Base-by-base conservation (phyloP, 129 eudicot species). In the Mikania micrantha region DNA sequence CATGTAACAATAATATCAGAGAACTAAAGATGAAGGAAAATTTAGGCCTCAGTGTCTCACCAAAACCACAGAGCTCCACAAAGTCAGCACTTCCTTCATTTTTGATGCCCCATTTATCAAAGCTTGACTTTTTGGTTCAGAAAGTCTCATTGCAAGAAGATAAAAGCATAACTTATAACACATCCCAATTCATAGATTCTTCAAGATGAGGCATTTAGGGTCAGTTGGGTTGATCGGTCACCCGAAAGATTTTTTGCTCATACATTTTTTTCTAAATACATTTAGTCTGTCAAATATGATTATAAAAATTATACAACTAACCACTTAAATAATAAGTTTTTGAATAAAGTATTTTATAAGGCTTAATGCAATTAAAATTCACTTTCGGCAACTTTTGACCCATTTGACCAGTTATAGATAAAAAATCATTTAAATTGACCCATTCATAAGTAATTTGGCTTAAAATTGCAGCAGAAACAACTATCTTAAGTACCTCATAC, bases 41-140 rank as follows among this genome's bases (percentile, higher is more conserved):
- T n/a, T 56, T 31, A 49, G 68, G 49, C n/a, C n/a, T n/a, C n/a
- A n/a, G n/a, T n/a, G n/a, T 49, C 83, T 81, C 57, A 88, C 97
- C 96, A 76, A 81, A 61, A 82, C 77, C 52, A 74, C 72, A 77
- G 81, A 79, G 68, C 84, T 75, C 98, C 98, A 92, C 28, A 73
- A 61, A 56, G 80, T 82, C 71, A 76, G 77, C 59, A 73, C 47
- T 65, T 71, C 79, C 77, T 76, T 86, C 75, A 88, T 53, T 71
- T 85, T 87, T 42, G 79, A 78, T 32, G 90, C 70, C 45, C 85
- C 87, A 60, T 50, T 38, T 27, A 64, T 80, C 73, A 49, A 71
- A 27, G 38, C 68, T 67, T 62, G 84, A 65, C 41, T 75, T 48
- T 63, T 76, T 71, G 72, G 72, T 50, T 74, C 85, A 71, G 78